Conservation (phyloP, 441 rosid species). For the Isatis lusitanica region DNA sequence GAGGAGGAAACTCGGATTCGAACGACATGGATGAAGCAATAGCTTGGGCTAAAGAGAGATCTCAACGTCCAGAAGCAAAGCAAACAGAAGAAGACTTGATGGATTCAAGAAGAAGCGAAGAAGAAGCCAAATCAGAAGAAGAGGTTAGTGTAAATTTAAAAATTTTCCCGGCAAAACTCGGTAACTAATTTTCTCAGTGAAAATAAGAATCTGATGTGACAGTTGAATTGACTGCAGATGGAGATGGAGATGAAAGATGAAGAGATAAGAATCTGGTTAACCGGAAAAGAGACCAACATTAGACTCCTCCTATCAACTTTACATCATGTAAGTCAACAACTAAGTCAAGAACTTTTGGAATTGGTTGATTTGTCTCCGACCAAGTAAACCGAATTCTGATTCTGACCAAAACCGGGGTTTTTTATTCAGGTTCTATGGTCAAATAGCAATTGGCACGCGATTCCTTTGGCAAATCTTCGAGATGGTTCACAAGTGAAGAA, state of each 20-base stretch:
- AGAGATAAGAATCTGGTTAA: slow-evolving; percentile 69
- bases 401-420: slow-evolving; percentile 2
- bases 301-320: slow-evolving; percentile 73
- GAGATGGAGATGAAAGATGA: slow-evolving; percentile 71
- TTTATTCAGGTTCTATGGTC: slow-evolving; percentile 71
- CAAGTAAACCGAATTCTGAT: not conserved
- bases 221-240: slow-evolving; percentile 17
- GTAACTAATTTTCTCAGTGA: not conserved
- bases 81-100: slow-evolving; percentile 44
- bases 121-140: slow-evolving; percentile 47
- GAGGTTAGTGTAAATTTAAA: slow-evolving; percentile 45
- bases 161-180: not conserved
- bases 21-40: slow-evolving; percentile 84
- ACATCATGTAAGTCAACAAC: slow-evolving; percentile 56
- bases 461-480: slow-evolving; percentile 54
- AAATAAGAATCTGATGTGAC: not conserved
- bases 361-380: not conserved
- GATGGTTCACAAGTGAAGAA: slow-evolving; percentile 83
- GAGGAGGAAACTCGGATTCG: slow-evolving; percentile 48
- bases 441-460: slow-evolving; percentile 66
- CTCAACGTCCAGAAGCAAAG: slow-evolving; percentile 40
- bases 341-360: slow-evolving; percentile 19
- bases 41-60: slow-evolving; percentile 94
- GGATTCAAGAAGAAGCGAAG: slow-evolving; percentile 43
- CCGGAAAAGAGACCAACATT: slow-evolving; percentile 76